These are phyloP conservation scores for Beauveria asiatica DNA, from an alignment of 2,329 filamentous ascomycete species.

Conservation along the genomic window DNA sequence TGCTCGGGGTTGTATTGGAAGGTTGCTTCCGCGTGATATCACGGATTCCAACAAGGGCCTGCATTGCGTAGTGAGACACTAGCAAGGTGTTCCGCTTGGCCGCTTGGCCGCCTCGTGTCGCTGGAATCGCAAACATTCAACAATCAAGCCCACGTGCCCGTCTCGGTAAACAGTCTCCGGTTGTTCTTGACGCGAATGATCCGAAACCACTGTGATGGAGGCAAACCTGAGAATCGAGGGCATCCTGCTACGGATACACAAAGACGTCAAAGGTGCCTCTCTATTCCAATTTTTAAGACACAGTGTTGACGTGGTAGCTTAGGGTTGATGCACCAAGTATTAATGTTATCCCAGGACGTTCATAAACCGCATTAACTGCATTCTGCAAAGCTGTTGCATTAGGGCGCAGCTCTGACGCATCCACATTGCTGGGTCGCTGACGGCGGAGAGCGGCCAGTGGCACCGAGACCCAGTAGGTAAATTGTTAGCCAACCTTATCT, in stretches of 20 bases:
- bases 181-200: too few relatives aligned
- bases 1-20: background rate
- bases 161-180: background rate
- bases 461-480: background rate
- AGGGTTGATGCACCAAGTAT: background rate
- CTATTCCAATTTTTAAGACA: too few relatives aligned
- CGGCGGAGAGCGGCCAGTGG: background rate
- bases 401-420: conserved; percentile 3
- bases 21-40: background rate
- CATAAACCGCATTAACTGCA: background rate
- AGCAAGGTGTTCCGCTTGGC: background rate
- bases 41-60: background rate
- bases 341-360: background rate
- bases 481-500: conserved; percentile 20
- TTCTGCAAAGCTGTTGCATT: conserved; percentile 5
- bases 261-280: too few relatives aligned
- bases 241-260: too few relatives aligned
- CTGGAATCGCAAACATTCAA: too few relatives aligned
- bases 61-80: background rate
- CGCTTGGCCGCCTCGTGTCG: background rate
- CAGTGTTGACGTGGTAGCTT: background rate
- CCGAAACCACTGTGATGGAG: too few relatives aligned
- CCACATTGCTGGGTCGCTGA: conserved; percentile 7
- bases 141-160: too few relatives aligned
- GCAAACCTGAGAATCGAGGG: too few relatives aligned